Evolutionary conservation across 441 rosid genomes (phyloP), one percentile per base, ranked within the genome.

Genomic region (Lepidium campestre): DNA sequence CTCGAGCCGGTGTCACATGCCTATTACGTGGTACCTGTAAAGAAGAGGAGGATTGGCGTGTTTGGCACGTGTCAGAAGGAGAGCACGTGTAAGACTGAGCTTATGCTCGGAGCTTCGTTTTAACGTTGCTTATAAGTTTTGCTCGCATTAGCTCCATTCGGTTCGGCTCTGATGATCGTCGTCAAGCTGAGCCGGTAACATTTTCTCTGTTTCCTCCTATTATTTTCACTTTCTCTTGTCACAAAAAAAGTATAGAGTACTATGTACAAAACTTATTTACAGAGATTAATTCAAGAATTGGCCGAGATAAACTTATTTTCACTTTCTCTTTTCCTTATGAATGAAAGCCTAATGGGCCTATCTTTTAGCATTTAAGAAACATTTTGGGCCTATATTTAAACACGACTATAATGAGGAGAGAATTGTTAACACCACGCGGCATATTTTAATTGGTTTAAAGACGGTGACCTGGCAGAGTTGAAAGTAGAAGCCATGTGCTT

Each of bases 1-100:
- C 42, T 78, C 1, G 77, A 80, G 65, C 80, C 89, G 49, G 67
- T 45, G 67, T 67, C 74, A 49, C 70, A 37, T 62, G 74, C 48
- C 13, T 62, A 57, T 62, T 61, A 62, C 82, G 80, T 79, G 81
- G 77, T 82, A 1, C 89, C 86, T 4, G 74, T 82, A 19, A 82
- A 82, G 70, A 82, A 82, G 76, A 75, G 86, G 50, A 78, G 60
- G 68, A 65, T 41, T n/a, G 74, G 77, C 9, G 66, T 63, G 8
- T 74, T 73, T n/a, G 72, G 23, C 46, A 53, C 62, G 67, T 57
- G 57, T 29, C 70, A 46, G 18, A 77, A 58, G 48, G 48, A 49
- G 18, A 14, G 18, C 31, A 23, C 41, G 29, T 65, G 67, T 59
- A 72, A 72, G 29, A 72, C 76, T 50, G 67, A 72, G 67, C 76